Evolutionary conservation across 208 protist species (phyloP).

Genomic region (Strigomonas galati): DNA sequence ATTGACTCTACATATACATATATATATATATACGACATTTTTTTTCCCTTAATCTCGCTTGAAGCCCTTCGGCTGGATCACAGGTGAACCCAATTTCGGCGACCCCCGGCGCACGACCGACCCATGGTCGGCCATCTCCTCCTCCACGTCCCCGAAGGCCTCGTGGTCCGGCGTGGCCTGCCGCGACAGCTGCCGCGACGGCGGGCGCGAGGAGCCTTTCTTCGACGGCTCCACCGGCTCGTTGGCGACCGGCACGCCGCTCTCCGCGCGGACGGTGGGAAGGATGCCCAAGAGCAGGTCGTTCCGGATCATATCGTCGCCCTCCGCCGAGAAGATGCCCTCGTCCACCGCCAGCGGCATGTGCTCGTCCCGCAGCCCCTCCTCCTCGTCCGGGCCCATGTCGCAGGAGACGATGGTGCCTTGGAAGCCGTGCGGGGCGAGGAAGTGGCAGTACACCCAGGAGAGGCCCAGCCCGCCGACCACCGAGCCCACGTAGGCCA

Average conservation of each 20-base stretch:
- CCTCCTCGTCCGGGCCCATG: slow-evolving; percentile 37
- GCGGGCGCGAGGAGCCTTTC: neutral
- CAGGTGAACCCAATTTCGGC: no score
- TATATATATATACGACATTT: no score
- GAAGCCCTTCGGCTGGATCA: no score
- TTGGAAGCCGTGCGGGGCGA: slow-evolving; percentile 73
- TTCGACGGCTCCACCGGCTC: neutral
- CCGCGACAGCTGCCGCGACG: no score
- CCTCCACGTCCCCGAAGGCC: neutral
- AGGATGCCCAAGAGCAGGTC: slow-evolving; percentile 62
- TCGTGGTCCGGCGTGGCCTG: neutral
- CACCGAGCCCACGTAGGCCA: slow-evolving; percentile 56
- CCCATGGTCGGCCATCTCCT: neutral
- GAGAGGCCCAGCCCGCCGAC: slow-evolving; percentile 47
- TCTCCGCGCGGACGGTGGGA: slow-evolving; percentile 12
- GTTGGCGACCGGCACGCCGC: neutral
- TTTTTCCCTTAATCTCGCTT: no score
- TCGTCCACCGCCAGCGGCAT: slow-evolving; percentile 17
- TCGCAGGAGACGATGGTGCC: slow-evolving; percentile 78
- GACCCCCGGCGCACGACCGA: no score
- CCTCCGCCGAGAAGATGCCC: slow-evolving; percentile 64
- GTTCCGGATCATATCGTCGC: slow-evolving; percentile 19
- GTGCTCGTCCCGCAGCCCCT: slow-evolving; percentile 18
- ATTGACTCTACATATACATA: neutral
- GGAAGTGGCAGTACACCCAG: slow-evolving; percentile 71